These are phyloP conservation scores for Hemileia vastatrix DNA, from an alignment of 1,284 basidiomycete species.

Conservation along the genomic window DNA sequence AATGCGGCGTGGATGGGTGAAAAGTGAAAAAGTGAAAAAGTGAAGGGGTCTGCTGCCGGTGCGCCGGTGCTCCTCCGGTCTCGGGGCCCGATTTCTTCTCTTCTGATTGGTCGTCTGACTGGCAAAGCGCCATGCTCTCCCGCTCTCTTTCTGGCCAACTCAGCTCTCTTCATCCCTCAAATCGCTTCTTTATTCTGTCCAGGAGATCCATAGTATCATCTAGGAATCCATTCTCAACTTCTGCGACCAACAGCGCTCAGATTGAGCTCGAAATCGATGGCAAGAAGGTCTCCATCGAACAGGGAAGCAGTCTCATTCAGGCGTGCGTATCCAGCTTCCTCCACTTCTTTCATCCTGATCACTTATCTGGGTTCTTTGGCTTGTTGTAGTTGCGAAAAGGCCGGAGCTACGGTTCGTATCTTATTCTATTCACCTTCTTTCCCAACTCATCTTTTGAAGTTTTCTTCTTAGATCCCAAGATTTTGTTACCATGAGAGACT, in stretches of 20 bases:
- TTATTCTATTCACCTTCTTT: background rate
- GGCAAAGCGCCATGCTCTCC: no score
- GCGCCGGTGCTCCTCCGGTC: no score
- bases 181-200: no score
- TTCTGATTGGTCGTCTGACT: no score
- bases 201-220: no score
- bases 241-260: slow-evolving; percentile 24
- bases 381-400: slow-evolving; percentile 19
- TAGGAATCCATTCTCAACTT: slow-evolving; percentile 21
- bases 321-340: slow-evolving; percentile 12
- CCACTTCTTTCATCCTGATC: background rate
- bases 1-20: no score
- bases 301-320: slow-evolving; percentile 34
- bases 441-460: slow-evolving; percentile 24
- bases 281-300: slow-evolving; percentile 33
- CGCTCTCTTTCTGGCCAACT: no score
- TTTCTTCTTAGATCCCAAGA: slow-evolving; percentile 47
- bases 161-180: no score
- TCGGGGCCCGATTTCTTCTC: no score
- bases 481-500: slow-evolving; percentile 92
- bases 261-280: slow-evolving; percentile 38
- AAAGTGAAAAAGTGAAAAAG: no score
- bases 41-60: no score
- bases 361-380: background rate
- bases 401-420: slow-evolving; percentile 17